Evolutionary conservation across 306 rosid genomes (phyloP).

Genomic region (Quercus wislizeni): DNA sequence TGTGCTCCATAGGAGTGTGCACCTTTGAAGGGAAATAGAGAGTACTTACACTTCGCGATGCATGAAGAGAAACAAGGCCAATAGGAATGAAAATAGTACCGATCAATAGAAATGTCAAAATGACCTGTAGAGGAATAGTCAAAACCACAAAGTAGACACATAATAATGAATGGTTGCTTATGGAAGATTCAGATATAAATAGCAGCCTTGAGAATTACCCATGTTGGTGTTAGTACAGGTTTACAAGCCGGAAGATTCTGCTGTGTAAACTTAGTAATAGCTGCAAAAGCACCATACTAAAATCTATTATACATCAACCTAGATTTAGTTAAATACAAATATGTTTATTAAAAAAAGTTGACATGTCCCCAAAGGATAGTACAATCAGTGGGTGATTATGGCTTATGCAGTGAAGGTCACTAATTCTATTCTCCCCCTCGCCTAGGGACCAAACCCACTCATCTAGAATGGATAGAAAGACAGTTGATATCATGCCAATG

Average conservation of each 20-base stretch:
- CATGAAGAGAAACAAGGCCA: slow-evolving; percentile 68
- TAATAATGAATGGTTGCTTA: not conserved
- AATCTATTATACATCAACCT: not conserved
- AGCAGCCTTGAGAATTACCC: slow-evolving; percentile 52
- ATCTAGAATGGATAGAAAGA: no score
- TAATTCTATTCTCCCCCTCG: no score
- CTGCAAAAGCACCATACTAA: slow-evolving; percentile 47
- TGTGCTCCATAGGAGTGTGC: not conserved
- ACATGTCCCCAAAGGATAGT: no score
- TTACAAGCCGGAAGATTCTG: slow-evolving; percentile 96
- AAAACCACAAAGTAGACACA: slow-evolving; percentile 18
- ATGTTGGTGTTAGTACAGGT: slow-evolving; percentile 83
- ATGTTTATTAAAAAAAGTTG: not conserved
- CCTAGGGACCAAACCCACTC: no score
- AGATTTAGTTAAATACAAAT: not conserved
- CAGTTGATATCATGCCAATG: not conserved
- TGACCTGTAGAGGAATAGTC: slow-evolving; percentile 58
- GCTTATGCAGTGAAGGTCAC: no score
- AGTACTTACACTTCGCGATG: slow-evolving; percentile 61
- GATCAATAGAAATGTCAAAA: slow-evolving; percentile 59
- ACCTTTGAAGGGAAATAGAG: slow-evolving; percentile 23
- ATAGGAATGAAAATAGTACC: slow-evolving; percentile 75
- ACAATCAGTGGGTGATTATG: no score
- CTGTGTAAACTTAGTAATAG: slow-evolving; percentile 69
- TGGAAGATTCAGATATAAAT: slow-evolving; percentile 20